Evolutionary conservation across 139 green algal genomes (phyloP), one percentile per base, ranked within the genome.

Genomic region (Tetradesmus obliquus): DNA sequence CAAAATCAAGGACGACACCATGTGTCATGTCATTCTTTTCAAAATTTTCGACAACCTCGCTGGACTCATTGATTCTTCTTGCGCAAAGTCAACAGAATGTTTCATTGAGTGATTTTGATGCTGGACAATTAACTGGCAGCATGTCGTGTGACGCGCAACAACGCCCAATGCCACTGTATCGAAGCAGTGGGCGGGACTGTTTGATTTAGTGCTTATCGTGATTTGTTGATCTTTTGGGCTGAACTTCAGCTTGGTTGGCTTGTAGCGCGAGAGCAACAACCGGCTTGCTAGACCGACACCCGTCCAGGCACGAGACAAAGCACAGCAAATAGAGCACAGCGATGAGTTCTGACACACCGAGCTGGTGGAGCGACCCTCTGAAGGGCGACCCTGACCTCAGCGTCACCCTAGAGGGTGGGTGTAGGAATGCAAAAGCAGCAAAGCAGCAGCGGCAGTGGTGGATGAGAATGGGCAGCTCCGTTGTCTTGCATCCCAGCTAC

Each of bases 341-440:
- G 3, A 89, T 89, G 85, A 57, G 54, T 5, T 62, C 62, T 6
- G 85, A 89, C 20, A 89, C 85, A 54, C 85, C 85, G 2, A 60
- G 17, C 6, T 89, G 85, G 85, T 89, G 85, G 85, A 82, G 62
- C 66, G 19, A 89, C 45, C 85, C 85, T 1, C 62, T 89, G 2
- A 51, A 24, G 15, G 85, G 54, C 12, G 85, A 82, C 17, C 85
- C 85, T n/a, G 62, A 89, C 12, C 20, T 60, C 7, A 82, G 17
- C 15, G 51, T 20, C 55, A 89, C 85, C 4, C 32, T 60, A 2
- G 66, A 69, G 53, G 85, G 85, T 89, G 85, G 20, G 51, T 8
- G 5, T 19, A 13, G 66, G n/a, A 10, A 71, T 15, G 2, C 17
- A 76, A 3, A 24, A 76, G 66, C 66, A 45, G 32, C 32, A 45